phyloP scores from a whole-genome alignment of 208 protist genomes.

The Tritrichomonas musculus region DNA sequence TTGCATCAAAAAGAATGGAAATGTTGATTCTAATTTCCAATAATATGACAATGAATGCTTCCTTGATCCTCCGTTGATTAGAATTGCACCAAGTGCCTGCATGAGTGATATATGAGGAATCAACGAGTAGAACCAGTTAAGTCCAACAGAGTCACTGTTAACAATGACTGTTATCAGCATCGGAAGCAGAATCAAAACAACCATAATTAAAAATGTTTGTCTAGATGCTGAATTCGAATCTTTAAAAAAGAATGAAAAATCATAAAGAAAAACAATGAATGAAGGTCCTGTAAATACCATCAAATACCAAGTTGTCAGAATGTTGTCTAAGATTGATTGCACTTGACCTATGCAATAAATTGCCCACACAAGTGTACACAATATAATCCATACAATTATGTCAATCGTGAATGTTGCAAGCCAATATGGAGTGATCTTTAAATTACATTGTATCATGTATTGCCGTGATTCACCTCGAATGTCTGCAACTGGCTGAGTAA shows the following conservation, averaged over 20 bases:
- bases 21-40: not conserved
- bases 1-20: not conserved
- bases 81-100: not conserved
- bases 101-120: not conserved
- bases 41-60: not conserved
- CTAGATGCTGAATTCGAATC: not conserved
- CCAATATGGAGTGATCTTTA: not conserved
- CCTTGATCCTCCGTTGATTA: not conserved
- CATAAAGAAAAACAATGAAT: slow-evolving; percentile 3
- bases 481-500: not conserved
- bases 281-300: not conserved
- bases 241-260: not conserved
- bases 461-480: not conserved
- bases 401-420: slow-evolving; percentile 8
- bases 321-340: not conserved
- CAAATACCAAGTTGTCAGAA: not conserved
- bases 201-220: not conserved
- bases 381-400: not conserved
- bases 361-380: not conserved
- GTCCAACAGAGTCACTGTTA: not conserved
- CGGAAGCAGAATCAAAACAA: not conserved
- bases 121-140: not conserved
- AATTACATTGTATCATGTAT: not conserved
- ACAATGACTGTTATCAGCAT: no score
- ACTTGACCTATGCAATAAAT: not conserved